These are phyloP conservation scores for Lichtheimia hyalospora DNA, from an alignment of 371 early-diverging fungal species.

Conservation along the genomic window DNA sequence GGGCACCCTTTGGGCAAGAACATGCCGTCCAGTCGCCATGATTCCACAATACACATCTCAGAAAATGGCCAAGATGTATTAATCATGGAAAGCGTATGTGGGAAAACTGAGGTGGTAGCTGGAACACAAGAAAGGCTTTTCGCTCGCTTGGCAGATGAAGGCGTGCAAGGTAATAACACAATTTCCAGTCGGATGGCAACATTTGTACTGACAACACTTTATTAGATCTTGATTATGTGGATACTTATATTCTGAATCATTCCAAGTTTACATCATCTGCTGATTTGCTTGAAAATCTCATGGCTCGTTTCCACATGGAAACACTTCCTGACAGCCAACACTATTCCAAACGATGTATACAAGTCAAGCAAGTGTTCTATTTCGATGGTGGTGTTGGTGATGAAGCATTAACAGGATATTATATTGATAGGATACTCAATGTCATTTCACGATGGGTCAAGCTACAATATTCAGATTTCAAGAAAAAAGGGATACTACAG, in stretches of 20 bases:
- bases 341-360: slow-evolving; percentile 58
- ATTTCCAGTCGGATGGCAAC: background rate
- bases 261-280: slow-evolving; percentile 56
- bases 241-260: slow-evolving; percentile 59
- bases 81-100: slow-evolving; percentile 22
- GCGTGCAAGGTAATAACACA: slow-evolving; percentile 47
- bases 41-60: slow-evolving; percentile 33
- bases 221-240: slow-evolving; percentile 64
- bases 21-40: too few relatives aligned
- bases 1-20: slow-evolving; percentile 12
- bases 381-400: background rate
- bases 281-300: slow-evolving; percentile 60
- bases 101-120: slow-evolving; percentile 58
- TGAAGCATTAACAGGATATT: background rate
- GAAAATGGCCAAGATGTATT: slow-evolving; percentile 56
- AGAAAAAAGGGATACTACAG: slow-evolving; percentile 38
- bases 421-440: slow-evolving; percentile 53
- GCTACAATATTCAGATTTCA: slow-evolving; percentile 65
- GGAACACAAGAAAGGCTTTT: slow-evolving; percentile 64
- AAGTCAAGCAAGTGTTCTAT: slow-evolving; percentile 56
- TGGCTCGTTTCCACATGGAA: slow-evolving; percentile 58
- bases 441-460: slow-evolving; percentile 69
- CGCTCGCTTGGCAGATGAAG: slow-evolving; percentile 65
- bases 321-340: slow-evolving; percentile 50
- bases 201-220: background rate